Evolutionary conservation across 345 rosid species (phyloP).

Genomic region (Eutrema yunnanense): DNA sequence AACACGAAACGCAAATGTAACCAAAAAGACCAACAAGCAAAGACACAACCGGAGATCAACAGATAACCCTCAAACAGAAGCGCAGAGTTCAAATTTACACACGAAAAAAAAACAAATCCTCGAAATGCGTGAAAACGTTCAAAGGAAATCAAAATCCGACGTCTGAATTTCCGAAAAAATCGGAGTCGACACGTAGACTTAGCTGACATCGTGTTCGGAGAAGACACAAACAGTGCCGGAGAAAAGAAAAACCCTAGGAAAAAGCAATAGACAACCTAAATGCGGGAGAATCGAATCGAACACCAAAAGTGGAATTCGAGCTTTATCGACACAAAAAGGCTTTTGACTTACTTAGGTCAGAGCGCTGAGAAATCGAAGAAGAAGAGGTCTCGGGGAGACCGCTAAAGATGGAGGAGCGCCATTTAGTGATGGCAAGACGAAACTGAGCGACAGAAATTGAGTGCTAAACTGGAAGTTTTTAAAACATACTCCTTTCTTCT

Average conservation of each 20-base stretch:
- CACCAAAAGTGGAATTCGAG: neutral
- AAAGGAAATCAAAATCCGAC: conserved; percentile 6
- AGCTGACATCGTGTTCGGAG: neutral
- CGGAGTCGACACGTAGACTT: neutral
- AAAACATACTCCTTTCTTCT: neutral
- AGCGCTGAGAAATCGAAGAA: neutral
- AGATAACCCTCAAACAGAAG: neutral
- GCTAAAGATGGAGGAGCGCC: neutral
- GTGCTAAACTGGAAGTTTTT: neutral
- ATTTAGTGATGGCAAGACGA: neutral
- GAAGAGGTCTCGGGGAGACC: neutral
- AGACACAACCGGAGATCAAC: neutral
- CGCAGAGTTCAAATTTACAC: neutral
- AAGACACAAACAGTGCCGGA: neutral
- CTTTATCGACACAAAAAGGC: neutral
- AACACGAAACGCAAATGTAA: neutral
- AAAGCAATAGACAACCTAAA: conserved; percentile 7
- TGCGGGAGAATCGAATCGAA: neutral
- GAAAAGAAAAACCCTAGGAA: neutral
- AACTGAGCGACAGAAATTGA: neutral
- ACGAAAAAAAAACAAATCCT: too few species aligned
- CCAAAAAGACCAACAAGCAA: neutral
- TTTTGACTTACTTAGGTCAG: neutral
- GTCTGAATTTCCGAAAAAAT: neutral
- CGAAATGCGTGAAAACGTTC: neutral